Evolutionary conservation across 2,329 filamentous ascomycete species (phyloP), one percentile per base, ranked within the genome.

Genomic region (Hypoxylon sp.): DNA sequence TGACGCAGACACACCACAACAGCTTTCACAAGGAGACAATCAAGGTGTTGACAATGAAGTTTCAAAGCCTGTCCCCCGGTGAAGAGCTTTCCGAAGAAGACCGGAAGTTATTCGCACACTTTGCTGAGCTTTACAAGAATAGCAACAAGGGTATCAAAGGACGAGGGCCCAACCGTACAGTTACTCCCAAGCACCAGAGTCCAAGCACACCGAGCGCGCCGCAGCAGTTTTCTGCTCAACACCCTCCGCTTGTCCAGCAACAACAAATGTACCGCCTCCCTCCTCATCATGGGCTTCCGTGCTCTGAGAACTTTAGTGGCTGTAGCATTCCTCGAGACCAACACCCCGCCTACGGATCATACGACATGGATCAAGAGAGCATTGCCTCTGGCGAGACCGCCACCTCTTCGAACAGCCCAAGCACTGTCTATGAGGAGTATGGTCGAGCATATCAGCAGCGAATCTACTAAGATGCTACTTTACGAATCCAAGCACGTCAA

Each of bases 101-200:
- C 75, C 90, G 88, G 68, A 91, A 94, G 66, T 84, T 98, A 55
- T 94, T 92, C 84, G 88, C 92, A 73, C 97, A 97, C 81, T 96
- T 98, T 77, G 87, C 90, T 3, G 86, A 86, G 0, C 85, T 97
- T n/a, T 98, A 97, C 86, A 97, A 97, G 84, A 97, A 98, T 82
- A 94, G 92, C 82, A 98, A 98, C 86, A 97, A 97, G 80, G 96
- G 96, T 1, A 98, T 98, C 84, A 98, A 98, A 81, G 96, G 96
- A 10, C 90, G 96, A 50, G 96, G 96, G 47, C 96, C 95, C 78
- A 92, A 94, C 73, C 86, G 93, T 63, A 90, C 89, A 64, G 91
- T 94, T 59, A 78, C 71, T 31, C 72, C 74, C 17, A 77, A 73
- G 55, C 68, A 68, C 22, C 80, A 78, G 72, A 70, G 61, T 9